These are phyloP conservation scores for Paxillus involutus DNA, from an alignment of 768 basidiomycete genomes.

Conservation along the genomic window DNA sequence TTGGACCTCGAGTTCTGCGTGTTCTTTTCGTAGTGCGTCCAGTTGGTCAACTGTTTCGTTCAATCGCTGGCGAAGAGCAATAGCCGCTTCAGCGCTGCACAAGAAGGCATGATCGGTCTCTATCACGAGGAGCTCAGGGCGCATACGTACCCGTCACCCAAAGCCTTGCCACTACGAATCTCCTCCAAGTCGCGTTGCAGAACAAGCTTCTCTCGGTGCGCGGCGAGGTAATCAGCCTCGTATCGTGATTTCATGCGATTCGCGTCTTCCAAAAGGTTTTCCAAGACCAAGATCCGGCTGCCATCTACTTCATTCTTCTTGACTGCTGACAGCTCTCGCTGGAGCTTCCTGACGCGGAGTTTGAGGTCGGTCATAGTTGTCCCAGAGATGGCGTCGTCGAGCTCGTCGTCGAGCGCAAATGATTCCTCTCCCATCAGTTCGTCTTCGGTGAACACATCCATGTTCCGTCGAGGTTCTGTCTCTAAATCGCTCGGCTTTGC, in stretches of 20 bases:
- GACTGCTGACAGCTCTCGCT: conserved; percentile 76
- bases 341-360: conserved; percentile 77
- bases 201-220: conserved; percentile 80
- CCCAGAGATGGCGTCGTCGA: conserved; percentile 83
- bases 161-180: conserved; percentile 81
- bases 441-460: conserved; percentile 41
- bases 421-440: conserved; percentile 48
- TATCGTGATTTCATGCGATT: conserved; percentile 88
- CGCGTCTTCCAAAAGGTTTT: conserved; percentile 89
- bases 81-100: conserved; percentile 76
- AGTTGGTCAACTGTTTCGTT: conserved; percentile 86
- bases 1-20: conserved; percentile 70
- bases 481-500: conserved; percentile 23
- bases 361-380: conserved; percentile 93
- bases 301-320: conserved; percentile 75
- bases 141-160: conserved; percentile 71
- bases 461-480: conserved; percentile 13
- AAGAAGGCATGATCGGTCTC: conserved; percentile 1
- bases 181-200: conserved; percentile 84
- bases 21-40: conserved; percentile 65
- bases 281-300: conserved; percentile 78
- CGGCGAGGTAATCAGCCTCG: conserved; percentile 82
- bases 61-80: conserved; percentile 83
- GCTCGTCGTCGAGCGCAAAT: conserved; percentile 76
- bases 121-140: neutral